Conservation (phyloP, 768 basidiomycete species). For the Tylopilus rubrobrunneus region DNA sequence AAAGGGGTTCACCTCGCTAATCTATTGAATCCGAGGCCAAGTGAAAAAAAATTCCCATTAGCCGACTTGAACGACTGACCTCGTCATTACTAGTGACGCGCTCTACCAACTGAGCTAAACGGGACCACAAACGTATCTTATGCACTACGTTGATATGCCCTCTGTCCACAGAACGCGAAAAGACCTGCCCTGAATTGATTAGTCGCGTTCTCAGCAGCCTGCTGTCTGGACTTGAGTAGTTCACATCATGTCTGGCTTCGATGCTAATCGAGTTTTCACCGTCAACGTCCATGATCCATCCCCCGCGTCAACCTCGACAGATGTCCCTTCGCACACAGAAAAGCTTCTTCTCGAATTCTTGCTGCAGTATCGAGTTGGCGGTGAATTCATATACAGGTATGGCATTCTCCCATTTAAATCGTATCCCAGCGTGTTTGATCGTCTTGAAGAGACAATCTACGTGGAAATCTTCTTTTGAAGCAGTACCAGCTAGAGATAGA, state of each 20-base stretch:
- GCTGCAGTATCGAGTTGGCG: conserved; percentile 81
- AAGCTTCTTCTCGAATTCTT: conserved; percentile 82
- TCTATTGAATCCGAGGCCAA: background rate
- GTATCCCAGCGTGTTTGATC: background rate
- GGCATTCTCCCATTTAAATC: conserved; percentile 14
- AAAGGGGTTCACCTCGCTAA: background rate
- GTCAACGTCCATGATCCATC: conserved; percentile 69
- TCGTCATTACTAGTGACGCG: conserved; percentile 47
- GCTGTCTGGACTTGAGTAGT: background rate
- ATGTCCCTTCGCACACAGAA: conserved; percentile 78
- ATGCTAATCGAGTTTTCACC: conserved; percentile 74
- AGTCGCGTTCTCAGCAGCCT: conserved; percentile 10
- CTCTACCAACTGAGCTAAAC: conserved; percentile 50
- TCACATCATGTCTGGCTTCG: conserved; percentile 78
- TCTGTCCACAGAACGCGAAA: conserved; percentile 23
- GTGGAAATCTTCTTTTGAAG: conserved; percentile 85
- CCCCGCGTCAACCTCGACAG: conserved; percentile 51
- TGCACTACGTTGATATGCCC: no score
- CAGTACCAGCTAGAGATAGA: conserved; percentile 87
- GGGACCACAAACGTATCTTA: conserved; percentile 8
- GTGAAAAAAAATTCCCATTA: conserved; percentile 33
- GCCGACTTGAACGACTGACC: conserved; percentile 42
- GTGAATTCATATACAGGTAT: conserved; percentile 89
- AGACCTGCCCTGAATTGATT: conserved; percentile 24
- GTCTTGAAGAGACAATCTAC: conserved; percentile 67